Percentiles rank a stretch among this genome's conserved stretches.
Conservation (phyloP, 2,329 filamentous ascomycete genomes). For the Diatrype stigma region DNA sequence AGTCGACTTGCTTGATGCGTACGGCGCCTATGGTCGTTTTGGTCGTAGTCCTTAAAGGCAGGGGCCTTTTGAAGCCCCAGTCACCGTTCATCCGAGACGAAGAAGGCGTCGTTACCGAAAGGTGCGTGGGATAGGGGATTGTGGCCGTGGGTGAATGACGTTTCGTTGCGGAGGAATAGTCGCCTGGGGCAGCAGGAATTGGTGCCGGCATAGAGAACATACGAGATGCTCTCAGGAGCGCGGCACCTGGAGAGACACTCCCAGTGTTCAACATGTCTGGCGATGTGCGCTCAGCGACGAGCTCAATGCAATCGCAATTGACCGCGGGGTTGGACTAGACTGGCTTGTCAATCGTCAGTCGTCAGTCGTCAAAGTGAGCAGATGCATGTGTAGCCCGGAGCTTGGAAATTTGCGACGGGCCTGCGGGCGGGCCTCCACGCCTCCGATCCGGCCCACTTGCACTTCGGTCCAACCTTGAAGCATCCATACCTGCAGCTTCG, state of each 20-base stretch:
- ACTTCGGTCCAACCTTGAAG: no score
- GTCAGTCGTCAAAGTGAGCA: neutral
- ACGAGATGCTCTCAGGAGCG: conserved; percentile 78
- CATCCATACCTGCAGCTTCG: no score
- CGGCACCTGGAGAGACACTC: conserved; percentile 56
- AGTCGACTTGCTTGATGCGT: conserved; percentile 74
- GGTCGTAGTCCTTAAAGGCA: conserved; percentile 72
- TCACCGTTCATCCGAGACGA: conserved; percentile 74
- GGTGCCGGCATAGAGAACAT: conserved; percentile 83
- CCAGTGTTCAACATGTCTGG: conserved; percentile 22
- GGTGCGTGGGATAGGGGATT: conserved; percentile 71
- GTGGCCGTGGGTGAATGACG: conserved; percentile 67
- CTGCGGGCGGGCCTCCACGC: neutral
- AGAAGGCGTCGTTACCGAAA: conserved; percentile 74
- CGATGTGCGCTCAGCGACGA: conserved; percentile 11
- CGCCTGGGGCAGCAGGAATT: conserved; percentile 57
- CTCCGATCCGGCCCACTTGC: no score
- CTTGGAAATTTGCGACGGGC: neutral
- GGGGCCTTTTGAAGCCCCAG: conserved; percentile 85
- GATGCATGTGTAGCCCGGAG: neutral
- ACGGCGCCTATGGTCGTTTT: conserved; percentile 70
- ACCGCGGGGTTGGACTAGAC: neutral
- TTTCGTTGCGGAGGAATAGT: conserved; percentile 42
- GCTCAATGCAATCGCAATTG: conserved; percentile 8
- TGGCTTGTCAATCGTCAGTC: no score